phyloP scores from a whole-genome alignment of 179 eudicot species.

The Gypsophila paniculata region DNA sequence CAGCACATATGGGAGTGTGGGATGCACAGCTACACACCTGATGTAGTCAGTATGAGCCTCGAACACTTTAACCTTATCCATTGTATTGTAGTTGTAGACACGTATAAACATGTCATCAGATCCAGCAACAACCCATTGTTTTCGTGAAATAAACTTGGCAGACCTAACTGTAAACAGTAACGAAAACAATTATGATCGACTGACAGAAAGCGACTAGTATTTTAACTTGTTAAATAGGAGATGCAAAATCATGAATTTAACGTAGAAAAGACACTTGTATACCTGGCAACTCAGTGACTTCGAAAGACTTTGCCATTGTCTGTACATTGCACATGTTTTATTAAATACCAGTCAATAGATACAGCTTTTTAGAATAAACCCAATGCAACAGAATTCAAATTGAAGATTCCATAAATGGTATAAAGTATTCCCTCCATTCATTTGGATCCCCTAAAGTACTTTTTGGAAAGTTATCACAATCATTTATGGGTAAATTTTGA shows the following conservation, averaged over 20 bases:
- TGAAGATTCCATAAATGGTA: neutral
- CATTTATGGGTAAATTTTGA: no score
- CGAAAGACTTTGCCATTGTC: constrained; percentile 90
- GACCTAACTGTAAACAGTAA: constrained; percentile 73
- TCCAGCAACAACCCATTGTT: constrained; percentile 99
- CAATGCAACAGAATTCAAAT: neutral
- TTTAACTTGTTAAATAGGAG: no score
- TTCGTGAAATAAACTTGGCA: constrained; percentile 85
- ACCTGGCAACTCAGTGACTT: constrained; percentile 90
- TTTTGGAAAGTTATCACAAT: neutral
- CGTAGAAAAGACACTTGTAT: neutral
- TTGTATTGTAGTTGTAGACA: constrained; percentile 94
- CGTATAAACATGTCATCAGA: constrained; percentile 95
- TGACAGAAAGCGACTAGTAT: neutral
- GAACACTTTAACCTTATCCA: constrained; percentile 91
- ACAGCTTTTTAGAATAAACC: neutral
- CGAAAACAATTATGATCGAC: neutral
- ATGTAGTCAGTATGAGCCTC: constrained; percentile 98
- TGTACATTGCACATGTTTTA: constrained; percentile 26
- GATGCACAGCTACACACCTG: constrained; percentile 98
- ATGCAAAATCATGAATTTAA: neutral
- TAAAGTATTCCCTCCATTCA: neutral
- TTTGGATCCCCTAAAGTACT: neutral
- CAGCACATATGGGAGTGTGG: constrained; percentile 87
- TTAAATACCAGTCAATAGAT: constrained; percentile 12